phyloP scores from a whole-genome alignment of 306 rosid genomes.

The Castanea sativa region DNA sequence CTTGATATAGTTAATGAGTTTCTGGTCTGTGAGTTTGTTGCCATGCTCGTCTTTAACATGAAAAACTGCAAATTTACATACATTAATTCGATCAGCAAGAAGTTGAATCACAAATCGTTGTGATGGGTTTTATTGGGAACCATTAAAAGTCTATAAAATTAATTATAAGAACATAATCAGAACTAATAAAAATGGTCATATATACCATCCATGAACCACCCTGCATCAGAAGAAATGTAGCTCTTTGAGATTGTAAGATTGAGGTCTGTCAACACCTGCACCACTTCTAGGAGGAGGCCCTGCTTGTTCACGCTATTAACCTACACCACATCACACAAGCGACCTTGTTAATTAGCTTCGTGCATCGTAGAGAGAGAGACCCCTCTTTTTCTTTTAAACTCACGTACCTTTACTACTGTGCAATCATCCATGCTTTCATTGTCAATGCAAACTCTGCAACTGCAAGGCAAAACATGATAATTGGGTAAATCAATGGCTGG shows the following conservation, averaged over 20 bases:
- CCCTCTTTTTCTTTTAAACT: background rate
- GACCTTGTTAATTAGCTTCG: too few species aligned
- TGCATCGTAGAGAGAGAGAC: too few species aligned
- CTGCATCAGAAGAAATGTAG: conserved; percentile 67
- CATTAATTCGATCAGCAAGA: background rate
- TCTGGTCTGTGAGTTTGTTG: conserved; percentile 53
- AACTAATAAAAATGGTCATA: background rate
- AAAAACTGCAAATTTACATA: conserved; percentile 44
- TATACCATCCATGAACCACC: conserved; percentile 78
- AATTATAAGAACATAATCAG: background rate
- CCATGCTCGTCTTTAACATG: conserved; percentile 61
- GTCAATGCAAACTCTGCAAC: conserved; percentile 66
- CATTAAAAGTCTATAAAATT: background rate
- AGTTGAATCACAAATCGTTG: background rate
- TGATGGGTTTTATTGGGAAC: background rate
- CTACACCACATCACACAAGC: conserved; percentile 21
- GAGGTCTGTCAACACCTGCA: conserved; percentile 68
- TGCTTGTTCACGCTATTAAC: conserved; percentile 68
- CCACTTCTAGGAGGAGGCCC: conserved; percentile 70
- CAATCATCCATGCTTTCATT: conserved; percentile 64
- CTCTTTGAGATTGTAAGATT: conserved; percentile 66
- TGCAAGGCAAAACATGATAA: conserved; percentile 21
- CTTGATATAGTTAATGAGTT: conserved; percentile 44
- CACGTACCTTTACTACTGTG: conserved; percentile 61
- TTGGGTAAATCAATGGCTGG: background rate